These are phyloP conservation scores for Diatrype stigma DNA, from an alignment of 2,329 filamentous ascomycete species.

Conservation along the genomic window DNA sequence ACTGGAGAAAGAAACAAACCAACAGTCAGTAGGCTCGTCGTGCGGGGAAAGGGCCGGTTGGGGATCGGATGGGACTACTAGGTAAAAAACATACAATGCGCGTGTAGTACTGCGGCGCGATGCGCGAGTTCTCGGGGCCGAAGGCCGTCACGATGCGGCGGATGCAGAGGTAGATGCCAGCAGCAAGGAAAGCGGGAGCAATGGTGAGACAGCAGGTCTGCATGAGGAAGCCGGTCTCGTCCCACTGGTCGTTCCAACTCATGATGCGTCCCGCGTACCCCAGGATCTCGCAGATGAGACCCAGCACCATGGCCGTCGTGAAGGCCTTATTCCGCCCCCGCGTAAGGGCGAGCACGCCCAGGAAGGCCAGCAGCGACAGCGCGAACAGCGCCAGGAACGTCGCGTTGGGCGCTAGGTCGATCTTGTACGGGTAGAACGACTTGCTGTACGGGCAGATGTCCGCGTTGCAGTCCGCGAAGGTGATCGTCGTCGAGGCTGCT, in stretches of 20 bases:
- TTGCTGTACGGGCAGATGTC: constrained; percentile 14
- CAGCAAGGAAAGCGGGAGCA: constrained; percentile 61
- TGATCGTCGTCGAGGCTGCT: background rate
- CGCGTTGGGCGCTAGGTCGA: constrained; percentile 49
- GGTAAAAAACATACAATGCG: constrained; percentile 35
- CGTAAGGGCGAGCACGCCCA: constrained; percentile 37
- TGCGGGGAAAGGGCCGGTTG: too few relatives aligned
- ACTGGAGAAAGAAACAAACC: too few relatives aligned
- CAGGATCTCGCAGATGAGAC: constrained; percentile 51
- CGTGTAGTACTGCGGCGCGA: constrained; percentile 44
- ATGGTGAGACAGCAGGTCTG: constrained; percentile 61
- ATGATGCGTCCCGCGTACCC: constrained; percentile 57
- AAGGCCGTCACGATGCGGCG: constrained; percentile 44
- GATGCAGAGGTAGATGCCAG: constrained; percentile 60
- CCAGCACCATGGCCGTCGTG: constrained; percentile 48
- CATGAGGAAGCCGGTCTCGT: constrained; percentile 44
- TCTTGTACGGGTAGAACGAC: constrained; percentile 48
- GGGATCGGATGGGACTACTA: constrained; percentile 1
- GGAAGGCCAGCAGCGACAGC: constrained; percentile 37
- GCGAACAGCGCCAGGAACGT: constrained; percentile 48
- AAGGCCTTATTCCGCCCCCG: constrained; percentile 47
- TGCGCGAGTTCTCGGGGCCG: constrained; percentile 44
- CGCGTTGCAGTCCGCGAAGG: constrained; percentile 14
- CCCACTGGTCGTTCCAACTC: constrained; percentile 50
- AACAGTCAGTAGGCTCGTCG: too few relatives aligned